These are phyloP conservation scores for Colletotrichum tofieldiae DNA, from an alignment of 2,329 filamentous ascomycete genomes.

Conservation along the genomic window DNA sequence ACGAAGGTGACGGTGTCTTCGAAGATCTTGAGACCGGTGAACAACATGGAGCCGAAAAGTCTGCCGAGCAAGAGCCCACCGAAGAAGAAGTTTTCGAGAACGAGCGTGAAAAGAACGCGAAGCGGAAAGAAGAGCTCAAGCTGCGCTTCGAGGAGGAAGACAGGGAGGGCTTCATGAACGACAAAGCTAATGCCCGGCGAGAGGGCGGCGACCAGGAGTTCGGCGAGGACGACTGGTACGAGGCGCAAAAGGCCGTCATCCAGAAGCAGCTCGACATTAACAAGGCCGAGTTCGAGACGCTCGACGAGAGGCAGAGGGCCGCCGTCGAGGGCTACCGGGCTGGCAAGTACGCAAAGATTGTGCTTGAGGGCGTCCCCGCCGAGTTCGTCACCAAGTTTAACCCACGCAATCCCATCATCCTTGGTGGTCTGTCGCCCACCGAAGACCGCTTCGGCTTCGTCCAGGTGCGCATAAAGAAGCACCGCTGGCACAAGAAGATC, in stretches of 20 bases:
- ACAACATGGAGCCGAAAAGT: conserved; percentile 58
- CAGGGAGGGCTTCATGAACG: conserved; percentile 93
- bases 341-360: conserved; percentile 92
- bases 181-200: conserved; percentile 83
- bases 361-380: conserved; percentile 89
- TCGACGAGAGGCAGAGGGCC: conserved; percentile 87
- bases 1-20: conserved; percentile 67
- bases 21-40: conserved; percentile 86
- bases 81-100: conserved; percentile 78
- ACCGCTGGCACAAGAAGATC: conserved; percentile 99
- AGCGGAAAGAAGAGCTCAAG: conserved; percentile 93
- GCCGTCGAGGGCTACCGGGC: conserved; percentile 92
- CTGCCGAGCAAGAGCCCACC: conserved; percentile 51
- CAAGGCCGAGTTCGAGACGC: conserved; percentile 88
- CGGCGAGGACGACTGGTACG: conserved; percentile 99
- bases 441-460: conserved; percentile 97
- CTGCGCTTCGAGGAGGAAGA: conserved; percentile 98
- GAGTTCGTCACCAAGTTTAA: conserved; percentile 92
- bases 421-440: conserved; percentile 92
- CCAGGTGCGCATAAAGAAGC: conserved; percentile 95
- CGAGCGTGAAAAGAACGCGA: conserved; percentile 92
- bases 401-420: conserved; percentile 84
- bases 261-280: conserved; percentile 99
- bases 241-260: conserved; percentile 93
- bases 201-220: conserved; percentile 85